Base-by-base conservation (phyloP, 2,329 filamentous ascomycete species). In the Raffaelea arxii region DNA sequence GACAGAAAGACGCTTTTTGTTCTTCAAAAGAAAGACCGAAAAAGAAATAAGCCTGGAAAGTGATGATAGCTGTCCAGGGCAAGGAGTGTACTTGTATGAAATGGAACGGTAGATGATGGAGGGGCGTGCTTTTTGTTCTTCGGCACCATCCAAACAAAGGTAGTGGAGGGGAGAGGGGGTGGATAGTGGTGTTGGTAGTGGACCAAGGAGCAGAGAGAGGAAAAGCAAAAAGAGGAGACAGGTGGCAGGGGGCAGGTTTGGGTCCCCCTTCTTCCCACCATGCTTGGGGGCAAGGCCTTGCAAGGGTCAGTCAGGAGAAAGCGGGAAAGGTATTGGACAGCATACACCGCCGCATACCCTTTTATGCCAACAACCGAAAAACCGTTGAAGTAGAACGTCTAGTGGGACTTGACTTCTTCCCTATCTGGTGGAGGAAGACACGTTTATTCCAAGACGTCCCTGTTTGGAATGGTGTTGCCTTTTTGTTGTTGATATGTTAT, bases 61-160 rank as follows among this genome's bases (percentile, higher is more conserved):
- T 54, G 54, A 58, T 53, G 51, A 54, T 52, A 54, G 52, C 45
- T 51, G 51, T 65, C 32, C 63, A 67, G 67, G 64, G 62, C 56
- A 48, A 63, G 61, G 63, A 62, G 65, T 69, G 65, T 67, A 69
- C 67, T 71, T 70, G 67, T 70, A 67, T 64, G 60, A 62, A 63
- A 63, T 62, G 66, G 65, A 60, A 67, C 67, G 67, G 66, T 63
- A 68, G 64, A 66, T 68, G 61, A 55, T 67, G 65, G 67, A 69
- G 67, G 67, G 69, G 65, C 61, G 50, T 66, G 65, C 65, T 65
- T 69, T 62, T 61, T 65, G 63, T 56, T 49, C 61, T 62, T 66
- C 69, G 69, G 71, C 66, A 73, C 63, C 71, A 67, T 66, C 58
- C 62, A 63, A 50, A 48, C 39, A 41, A 40, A 36, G 37, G 42